These are phyloP conservation scores for Pyricularia sp. DNA, from an alignment of 2,329 filamentous ascomycete genomes.

Conservation along the genomic window DNA sequence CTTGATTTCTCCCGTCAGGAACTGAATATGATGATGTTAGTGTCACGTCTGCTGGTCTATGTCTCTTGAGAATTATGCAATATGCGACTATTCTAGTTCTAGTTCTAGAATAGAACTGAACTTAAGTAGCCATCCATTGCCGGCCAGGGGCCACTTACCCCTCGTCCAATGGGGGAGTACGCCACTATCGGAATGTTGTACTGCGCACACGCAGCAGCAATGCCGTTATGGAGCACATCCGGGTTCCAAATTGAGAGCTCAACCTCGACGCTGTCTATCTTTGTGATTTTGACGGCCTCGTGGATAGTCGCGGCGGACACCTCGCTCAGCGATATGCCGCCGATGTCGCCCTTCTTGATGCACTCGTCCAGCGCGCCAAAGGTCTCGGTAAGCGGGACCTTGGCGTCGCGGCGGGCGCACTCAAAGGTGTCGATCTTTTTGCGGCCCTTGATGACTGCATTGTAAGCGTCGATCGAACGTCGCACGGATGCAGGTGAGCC, in stretches of 20 bases:
- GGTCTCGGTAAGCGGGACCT: constrained; percentile 32
- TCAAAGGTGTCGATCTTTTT: constrained; percentile 55
- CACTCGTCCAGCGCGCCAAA: constrained; percentile 36
- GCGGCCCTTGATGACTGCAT: constrained; percentile 39
- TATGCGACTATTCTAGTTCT: too few relatives aligned
- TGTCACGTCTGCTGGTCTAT: not conserved
- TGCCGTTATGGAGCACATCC: constrained; percentile 39
- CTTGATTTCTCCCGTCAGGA: constrained; percentile 12
- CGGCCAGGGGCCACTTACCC: constrained; percentile 13
- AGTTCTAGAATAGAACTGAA: too few relatives aligned
- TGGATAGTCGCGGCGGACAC: constrained; percentile 37
- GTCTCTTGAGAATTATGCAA: not conserved
- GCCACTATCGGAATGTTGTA: constrained; percentile 47
- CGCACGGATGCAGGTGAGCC: constrained; percentile 44
- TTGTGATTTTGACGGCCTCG: constrained; percentile 32
- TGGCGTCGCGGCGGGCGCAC: constrained; percentile 45
- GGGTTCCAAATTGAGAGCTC: constrained; percentile 42
- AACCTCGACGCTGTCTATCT: constrained; percentile 40
- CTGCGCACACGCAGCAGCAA: constrained; percentile 38
- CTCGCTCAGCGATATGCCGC: constrained; percentile 43
- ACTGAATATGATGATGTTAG: not conserved
- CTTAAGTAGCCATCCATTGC: not conserved
- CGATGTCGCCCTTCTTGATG: constrained; percentile 41
- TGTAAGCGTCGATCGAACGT: constrained; percentile 47
- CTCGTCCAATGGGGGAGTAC: constrained; percentile 53